These are phyloP conservation scores for Neonectria sp. DNA, from an alignment of 2,329 filamentous ascomycete species.

Conservation along the genomic window DNA sequence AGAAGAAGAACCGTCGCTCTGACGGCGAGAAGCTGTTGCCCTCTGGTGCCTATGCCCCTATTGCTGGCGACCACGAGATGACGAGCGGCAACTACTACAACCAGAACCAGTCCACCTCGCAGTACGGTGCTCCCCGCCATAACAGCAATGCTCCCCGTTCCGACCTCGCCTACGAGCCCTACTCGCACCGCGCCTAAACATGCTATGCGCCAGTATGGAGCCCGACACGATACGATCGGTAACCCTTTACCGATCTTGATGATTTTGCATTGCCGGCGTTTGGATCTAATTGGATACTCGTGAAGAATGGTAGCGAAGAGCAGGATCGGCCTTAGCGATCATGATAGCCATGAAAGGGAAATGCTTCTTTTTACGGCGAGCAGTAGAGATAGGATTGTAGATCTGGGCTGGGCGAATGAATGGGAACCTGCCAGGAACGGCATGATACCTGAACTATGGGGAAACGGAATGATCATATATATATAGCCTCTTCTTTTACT, in stretches of 20 bases:
- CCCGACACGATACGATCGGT: conserved; percentile 37
- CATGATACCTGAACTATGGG: conserved; percentile 42
- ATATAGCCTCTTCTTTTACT: conserved; percentile 20
- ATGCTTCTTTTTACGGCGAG: conserved; percentile 19
- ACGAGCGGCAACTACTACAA: conserved; percentile 56
- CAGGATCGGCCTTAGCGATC: conserved; percentile 18
- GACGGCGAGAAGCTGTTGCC: conserved; percentile 68
- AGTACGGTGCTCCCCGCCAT: conserved; percentile 57
- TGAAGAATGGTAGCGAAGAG: conserved; percentile 21
- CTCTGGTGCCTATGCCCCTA: conserved; percentile 57
- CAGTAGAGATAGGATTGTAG: conserved; percentile 26
- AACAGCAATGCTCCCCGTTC: conserved; percentile 60
- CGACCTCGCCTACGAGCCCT: conserved; percentile 76
- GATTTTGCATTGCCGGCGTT: conserved; percentile 49
- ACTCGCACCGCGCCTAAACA: conserved; percentile 68
- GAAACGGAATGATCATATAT: conserved; percentile 29
- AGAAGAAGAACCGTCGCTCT: conserved; percentile 51
- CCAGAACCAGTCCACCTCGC: conserved; percentile 48
- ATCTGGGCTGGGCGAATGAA: conserved; percentile 29
- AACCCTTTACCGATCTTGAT: conserved; percentile 37
- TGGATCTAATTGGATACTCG: conserved; percentile 34
- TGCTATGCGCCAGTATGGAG: conserved; percentile 4
- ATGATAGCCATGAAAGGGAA: conserved; percentile 23
- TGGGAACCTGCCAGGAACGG: conserved; percentile 40
- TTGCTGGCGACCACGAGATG: conserved; percentile 55